Base-by-base conservation (phyloP, 345 rosid species). In the Syzygium oleosum region DNA sequence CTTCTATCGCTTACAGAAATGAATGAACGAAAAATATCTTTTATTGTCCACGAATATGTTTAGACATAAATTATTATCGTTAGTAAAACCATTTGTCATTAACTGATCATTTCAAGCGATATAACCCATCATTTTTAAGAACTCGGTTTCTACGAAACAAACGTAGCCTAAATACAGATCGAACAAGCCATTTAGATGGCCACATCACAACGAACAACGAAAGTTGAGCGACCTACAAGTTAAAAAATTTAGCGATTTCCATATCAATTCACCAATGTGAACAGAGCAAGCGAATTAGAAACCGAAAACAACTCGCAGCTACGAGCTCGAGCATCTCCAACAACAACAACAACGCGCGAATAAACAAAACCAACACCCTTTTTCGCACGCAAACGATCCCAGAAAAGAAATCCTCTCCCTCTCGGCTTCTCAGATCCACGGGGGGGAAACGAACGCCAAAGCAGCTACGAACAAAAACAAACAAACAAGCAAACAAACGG, bases 21-120 rank as follows among this genome's bases (percentile, higher is more conserved):
- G 0, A 73, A 38, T n/a, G 13, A 9, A 2, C 2, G 7, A 73
- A 73, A 19, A 19, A 5, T 11, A 73, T 19, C 46, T 19, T 68
- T 31, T 12, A 34, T 68, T 1, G 7, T 34, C 46, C 23, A 17
- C 0, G 79, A 68, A 68, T 34, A 34, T 19, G 25, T 68, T 21
- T 21, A 4, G 10, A 34, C 5, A 68, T 31, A 63, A n/a, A 61
- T 31, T 65, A 52, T 15, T 15, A 2, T 52, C 19, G 6, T 13
- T 15, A 52, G 54, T 12, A 52, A 52, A 52, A 52, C 2, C 19
- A 19, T 54, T 17, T 54, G 19, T 34, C 2, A 68, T 34, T 21
- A 34, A 38, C 23, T 17, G 0, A 16, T 34, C 9, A 31, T 17
- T 34, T 34, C 1, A 22, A 34, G 12, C 25, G 3, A 4, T 0